Evolutionary conservation across 1,284 basidiomycete species (phyloP), one percentile per base, ranked within the genome.

Genomic region (Exobasidium cylindrosporum): DNA sequence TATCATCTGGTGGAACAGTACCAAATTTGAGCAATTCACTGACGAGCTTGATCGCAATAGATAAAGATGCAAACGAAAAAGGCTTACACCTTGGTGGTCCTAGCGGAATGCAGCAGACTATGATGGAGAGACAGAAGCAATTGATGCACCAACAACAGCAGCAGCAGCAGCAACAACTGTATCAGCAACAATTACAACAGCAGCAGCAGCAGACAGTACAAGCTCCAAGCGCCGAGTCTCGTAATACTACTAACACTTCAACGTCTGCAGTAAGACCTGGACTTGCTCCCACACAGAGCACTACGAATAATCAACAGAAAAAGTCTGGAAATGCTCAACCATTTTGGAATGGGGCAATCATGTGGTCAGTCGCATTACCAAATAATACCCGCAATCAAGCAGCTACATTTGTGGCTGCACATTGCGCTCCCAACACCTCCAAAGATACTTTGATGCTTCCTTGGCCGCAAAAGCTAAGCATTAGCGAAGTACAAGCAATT

Each of bases 51-150:
- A 65, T 73, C 29, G 70, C 64, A 13, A 75, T 75, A 40, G 72
- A 73, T 31, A 73, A 71, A 58, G 73, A 75, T 56, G 73, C 73
- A 2, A 63, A 57, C 35, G 69, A 75, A 47, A 66, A 69, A 58
- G 72, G 72, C 14, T 62, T 75, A 1, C 55, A 64, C 13, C 57
- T 75, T 26, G 67, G 70, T 14, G 73, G 73, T 4, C 72, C 73
- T 3, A 58, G 69, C 29, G 45, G 57, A 11, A 46, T 17, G 23
- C 62, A 60, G 35, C 49, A 31, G 40, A 63, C 61, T 3, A 17
- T 58, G n/a, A 54, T n/a, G 2, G 54, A 63, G 57, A 32, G 10
- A 10, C 35, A 23, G 58, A 52, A 17, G 30, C 54, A 57, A 3
- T 57, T 26, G 13, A 14, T 26, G 31, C 28, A 10, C 21, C 24